Conservation (phyloP, 208 protist species). For the Wallacemonas collosoma region DNA sequence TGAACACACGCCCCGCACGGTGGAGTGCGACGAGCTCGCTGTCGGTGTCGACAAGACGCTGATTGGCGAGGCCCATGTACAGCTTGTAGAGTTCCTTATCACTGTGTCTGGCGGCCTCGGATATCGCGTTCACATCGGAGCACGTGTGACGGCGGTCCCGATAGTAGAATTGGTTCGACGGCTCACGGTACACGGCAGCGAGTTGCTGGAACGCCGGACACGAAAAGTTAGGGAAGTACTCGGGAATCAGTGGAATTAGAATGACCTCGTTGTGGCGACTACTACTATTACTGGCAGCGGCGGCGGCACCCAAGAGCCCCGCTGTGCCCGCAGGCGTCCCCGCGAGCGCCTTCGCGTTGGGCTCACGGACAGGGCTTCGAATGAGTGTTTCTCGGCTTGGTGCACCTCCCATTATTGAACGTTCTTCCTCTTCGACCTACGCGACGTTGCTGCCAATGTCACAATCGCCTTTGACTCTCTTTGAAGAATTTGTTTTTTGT, state of each 20-base stretch:
- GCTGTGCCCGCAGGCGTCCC: background rate
- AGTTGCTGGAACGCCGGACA: slow-evolving; percentile 61
- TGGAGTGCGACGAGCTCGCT: slow-evolving; percentile 54
- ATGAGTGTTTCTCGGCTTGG: slow-evolving; percentile 60
- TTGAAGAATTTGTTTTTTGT: too few relatives aligned
- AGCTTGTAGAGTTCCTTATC: slow-evolving; percentile 58
- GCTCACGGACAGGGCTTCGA: slow-evolving; percentile 43
- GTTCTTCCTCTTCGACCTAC: background rate
- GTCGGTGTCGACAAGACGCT: slow-evolving; percentile 67
- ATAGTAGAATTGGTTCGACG: slow-evolving; percentile 46
- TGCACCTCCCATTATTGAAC: slow-evolving; percentile 42
- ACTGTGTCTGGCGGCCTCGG: slow-evolving; percentile 17
- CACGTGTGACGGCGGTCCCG: slow-evolving; percentile 34
- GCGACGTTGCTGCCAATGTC: too few relatives aligned
- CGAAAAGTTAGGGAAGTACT: slow-evolving; percentile 56
- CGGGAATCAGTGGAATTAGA: slow-evolving; percentile 61
- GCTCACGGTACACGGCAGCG: slow-evolving; percentile 41
- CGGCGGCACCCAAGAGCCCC: background rate
- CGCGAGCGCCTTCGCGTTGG: background rate
- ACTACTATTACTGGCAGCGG: background rate
- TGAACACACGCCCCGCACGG: slow-evolving; percentile 49
- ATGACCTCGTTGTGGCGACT: slow-evolving; percentile 33
- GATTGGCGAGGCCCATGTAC: slow-evolving; percentile 63
- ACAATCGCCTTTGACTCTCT: too few relatives aligned
- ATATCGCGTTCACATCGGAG: slow-evolving; percentile 29